Evolutionary conservation across 257 asterid species (phyloP).

Genomic region (Lavandula angustifolia): DNA sequence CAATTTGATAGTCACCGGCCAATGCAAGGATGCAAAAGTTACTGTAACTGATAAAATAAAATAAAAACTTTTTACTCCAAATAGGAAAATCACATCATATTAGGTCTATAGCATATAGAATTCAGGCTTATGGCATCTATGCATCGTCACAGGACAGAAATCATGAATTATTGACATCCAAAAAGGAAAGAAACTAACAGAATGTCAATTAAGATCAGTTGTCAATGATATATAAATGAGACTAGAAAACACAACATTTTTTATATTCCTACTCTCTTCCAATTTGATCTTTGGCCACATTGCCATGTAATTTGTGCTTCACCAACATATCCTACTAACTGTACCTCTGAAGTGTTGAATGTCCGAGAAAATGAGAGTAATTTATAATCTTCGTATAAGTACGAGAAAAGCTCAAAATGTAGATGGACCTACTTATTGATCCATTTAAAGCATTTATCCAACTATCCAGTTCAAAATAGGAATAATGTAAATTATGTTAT

Average conservation of each 20-base stretch:
- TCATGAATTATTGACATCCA: background rate
- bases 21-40: slow-evolving; percentile 17
- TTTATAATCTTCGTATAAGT: slow-evolving; percentile 9
- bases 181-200: background rate
- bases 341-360: background rate
- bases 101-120: background rate
- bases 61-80: background rate
- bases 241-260: background rate
- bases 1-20: background rate
- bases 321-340: background rate
- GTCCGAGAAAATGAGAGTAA: background rate
- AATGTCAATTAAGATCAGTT: background rate
- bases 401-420: background rate
- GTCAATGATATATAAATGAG: background rate
- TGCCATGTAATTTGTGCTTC: background rate
- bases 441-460: slow-evolving; percentile 4
- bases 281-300: background rate
- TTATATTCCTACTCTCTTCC: background rate
- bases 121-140: background rate
- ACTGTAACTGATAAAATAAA: background rate
- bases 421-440: background rate
- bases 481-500: background rate
- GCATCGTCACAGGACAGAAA: background rate
- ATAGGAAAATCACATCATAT: slow-evolving; percentile 1
- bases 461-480: background rate